Evolutionary conservation across 495 filamentous ascomycete species (phyloP), one percentile per base, ranked within the genome.

Genomic region (Margaritispora aquatica): DNA sequence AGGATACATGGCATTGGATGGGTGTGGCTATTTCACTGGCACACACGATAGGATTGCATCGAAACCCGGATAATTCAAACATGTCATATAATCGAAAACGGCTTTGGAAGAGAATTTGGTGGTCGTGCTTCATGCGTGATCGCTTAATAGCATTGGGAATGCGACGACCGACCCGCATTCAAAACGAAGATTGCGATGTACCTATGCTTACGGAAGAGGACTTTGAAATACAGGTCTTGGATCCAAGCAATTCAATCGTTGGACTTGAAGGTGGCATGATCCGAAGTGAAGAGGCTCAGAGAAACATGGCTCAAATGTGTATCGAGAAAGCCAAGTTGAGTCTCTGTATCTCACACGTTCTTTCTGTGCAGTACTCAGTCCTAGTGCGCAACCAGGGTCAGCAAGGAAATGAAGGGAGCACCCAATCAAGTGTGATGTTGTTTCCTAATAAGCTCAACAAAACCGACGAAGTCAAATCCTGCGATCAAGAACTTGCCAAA

Each of bases 1-100:
- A 93, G 63, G 89, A 93, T 69, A 92, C 88, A 21, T 92, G 88
- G 88, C 88, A 94, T 68, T 94, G 89, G 89, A 92, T 92, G 86
- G 90, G 89, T 15, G 85, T 93, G 26, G 90, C 88, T 24, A 81
- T 93, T 57, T 92, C 88, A 27, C 72, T 93, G 19, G 88, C 88
- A 58, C 88, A 91, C 68, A 92, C 88, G 4, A 91, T 94, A 59
- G 89, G 89, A 9, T 75, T 94, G 1, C 88, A 95, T 70, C 85
- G 88, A 46, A 87, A 95, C 65, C 90, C 90, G 31, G 83, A 78
- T 3, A 85, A 87, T 41, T 87, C 85, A 41, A 83, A 78, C 58
- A 90, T 93, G 86, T 79, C 86, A 26, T 65, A 77, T 20, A 78
- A 81, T 54, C 83, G 84, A 68, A 86, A 88, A 65, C 84, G 82